Conservation (phyloP, 2,329 filamentous ascomycete species). For the Nannizzia gypsea region DNA sequence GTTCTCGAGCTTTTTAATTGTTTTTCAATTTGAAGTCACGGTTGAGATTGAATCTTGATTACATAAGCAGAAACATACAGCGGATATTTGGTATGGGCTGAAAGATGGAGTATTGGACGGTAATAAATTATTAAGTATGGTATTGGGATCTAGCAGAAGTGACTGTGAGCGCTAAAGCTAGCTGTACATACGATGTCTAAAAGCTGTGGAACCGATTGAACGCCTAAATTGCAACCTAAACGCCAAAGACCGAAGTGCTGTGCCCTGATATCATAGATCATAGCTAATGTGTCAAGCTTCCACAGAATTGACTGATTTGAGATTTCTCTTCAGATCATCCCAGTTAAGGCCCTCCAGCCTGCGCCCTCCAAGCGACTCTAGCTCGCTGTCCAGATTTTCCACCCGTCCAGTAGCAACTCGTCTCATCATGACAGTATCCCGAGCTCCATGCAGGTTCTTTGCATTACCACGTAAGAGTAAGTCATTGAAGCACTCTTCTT, state of each 20-base stretch:
- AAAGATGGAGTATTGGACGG: background rate
- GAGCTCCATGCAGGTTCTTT: conserved; percentile 51
- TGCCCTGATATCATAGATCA: background rate
- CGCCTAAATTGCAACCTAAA: background rate
- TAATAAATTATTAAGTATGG: background rate
- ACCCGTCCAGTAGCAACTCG: conserved; percentile 54
- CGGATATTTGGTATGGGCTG: background rate
- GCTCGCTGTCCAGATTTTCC: conserved; percentile 22
- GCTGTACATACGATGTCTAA: background rate
- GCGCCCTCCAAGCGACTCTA: conserved; percentile 32
- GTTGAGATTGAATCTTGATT: background rate
- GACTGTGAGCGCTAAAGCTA: background rate
- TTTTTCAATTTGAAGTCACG: background rate
- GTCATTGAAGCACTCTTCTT: conserved; percentile 64
- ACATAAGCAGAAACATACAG: background rate
- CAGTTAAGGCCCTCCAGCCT: conserved; percentile 42
- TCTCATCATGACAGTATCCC: conserved; percentile 63
- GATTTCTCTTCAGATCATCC: conserved; percentile 35
- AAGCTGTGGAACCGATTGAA: background rate
- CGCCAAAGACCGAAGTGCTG: background rate
- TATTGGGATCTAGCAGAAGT: background rate
- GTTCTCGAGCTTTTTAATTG: background rate
- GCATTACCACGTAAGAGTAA: conserved; percentile 55
- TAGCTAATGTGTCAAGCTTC: background rate
- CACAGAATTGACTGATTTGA: conserved; percentile 14